A percentile compares a stretch with the other conserved stretches of the same genome.
Evolutionary conservation across 1,139 yeast species (phyloP).

Genomic region (Sugiyamaella xylanicola): DNA sequence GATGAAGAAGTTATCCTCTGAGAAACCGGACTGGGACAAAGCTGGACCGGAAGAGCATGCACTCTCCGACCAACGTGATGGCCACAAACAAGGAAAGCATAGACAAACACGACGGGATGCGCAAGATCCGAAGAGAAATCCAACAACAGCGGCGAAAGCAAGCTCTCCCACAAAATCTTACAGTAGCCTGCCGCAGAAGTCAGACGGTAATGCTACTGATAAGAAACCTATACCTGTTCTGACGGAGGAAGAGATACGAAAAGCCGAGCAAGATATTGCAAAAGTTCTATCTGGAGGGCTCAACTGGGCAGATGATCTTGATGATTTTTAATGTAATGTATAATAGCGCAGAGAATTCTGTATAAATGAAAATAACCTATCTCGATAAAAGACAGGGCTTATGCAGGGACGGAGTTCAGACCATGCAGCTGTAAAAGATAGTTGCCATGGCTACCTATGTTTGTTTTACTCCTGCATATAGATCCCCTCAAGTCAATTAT

Average conservation of each 20-base stretch:
- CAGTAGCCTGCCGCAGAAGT: neutral
- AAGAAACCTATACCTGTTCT: neutral
- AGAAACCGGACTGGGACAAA: conserved; percentile 21
- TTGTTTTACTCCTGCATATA: too few relatives aligned
- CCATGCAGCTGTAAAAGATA: neutral
- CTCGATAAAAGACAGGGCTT: too few relatives aligned
- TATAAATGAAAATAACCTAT: too few relatives aligned
- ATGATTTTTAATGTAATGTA: conserved; percentile 20
- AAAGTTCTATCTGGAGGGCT: conserved; percentile 18
- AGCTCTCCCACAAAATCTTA: too few relatives aligned
- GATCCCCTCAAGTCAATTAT: too few relatives aligned
- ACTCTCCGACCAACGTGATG: neutral
- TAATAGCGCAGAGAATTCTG: too few relatives aligned
- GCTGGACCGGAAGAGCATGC: neutral
- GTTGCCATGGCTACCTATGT: neutral
- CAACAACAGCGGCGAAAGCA: too few relatives aligned
- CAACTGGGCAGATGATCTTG: conserved; percentile 30
- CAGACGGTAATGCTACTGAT: too few relatives aligned
- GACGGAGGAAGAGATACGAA: conserved; percentile 6
- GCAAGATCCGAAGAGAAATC: too few relatives aligned
- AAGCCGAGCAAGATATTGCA: conserved; percentile 17
- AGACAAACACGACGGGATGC: neutral
- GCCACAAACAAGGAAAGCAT: neutral
- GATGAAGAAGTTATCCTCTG: conserved; percentile 20
- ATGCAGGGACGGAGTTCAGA: too few relatives aligned